Percentiles rank a stretch among this genome's conserved stretches.
phyloP scores from a whole-genome alignment of 495 filamentous ascomycete species.

The Penicillium daleae region DNA sequence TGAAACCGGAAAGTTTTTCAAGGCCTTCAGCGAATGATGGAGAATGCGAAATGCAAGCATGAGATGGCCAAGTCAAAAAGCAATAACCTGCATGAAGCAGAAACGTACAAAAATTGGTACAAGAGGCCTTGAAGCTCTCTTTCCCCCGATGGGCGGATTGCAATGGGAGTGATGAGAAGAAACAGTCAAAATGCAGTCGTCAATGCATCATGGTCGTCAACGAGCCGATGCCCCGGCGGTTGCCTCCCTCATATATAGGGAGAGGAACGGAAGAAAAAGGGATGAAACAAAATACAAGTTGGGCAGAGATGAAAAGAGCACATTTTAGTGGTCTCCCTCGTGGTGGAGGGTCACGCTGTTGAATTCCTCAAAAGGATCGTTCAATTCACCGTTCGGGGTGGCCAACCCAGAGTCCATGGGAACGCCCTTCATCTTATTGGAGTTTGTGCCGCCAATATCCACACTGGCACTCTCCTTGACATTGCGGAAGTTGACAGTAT shows the following conservation, averaged over 20 bases:
- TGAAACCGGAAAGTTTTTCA: conserved; percentile 9
- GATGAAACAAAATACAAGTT: conserved; percentile 15
- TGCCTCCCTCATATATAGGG: conserved; percentile 24
- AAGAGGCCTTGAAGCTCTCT: conserved; percentile 31
- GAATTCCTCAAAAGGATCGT: conserved; percentile 98
- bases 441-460: conserved; percentile 71
- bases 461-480: conserved; percentile 97
- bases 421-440: conserved; percentile 70
- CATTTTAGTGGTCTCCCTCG: conserved; percentile 69
- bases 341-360: conserved; percentile 98
- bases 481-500: conserved; percentile 95
- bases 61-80: conserved; percentile 20
- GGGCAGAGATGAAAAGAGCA: conserved; percentile 9
- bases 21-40: conserved; percentile 17
- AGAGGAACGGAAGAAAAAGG: conserved; percentile 17
- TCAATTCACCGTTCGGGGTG: conserved; percentile 80
- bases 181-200: conserved; percentile 38
- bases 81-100: conserved; percentile 7
- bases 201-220: conserved; percentile 48
- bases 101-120: conserved; percentile 26
- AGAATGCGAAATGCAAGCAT: conserved; percentile 25
- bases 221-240: conserved; percentile 35
- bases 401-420: conserved; percentile 82
- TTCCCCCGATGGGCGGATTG: conserved; percentile 33
- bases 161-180: conserved; percentile 18